Evolutionary conservation across 2,329 filamentous ascomycete genomes (phyloP), one percentile per base, ranked within the genome.

Genomic region (Trichoderma endophyticum): DNA sequence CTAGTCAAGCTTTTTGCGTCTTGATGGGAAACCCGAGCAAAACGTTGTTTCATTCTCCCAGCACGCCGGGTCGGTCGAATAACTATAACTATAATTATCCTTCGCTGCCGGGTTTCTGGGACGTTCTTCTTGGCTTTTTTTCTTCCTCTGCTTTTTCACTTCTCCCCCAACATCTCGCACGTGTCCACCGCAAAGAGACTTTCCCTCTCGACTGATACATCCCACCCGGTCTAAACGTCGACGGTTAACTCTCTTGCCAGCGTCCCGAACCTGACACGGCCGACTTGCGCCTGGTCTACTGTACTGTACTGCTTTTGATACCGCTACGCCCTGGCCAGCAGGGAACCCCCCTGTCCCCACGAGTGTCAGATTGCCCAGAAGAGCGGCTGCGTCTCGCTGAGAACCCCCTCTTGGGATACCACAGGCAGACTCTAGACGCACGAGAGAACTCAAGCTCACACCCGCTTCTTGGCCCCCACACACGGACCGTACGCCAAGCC

Each of bases 401-500:
- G 14, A 66, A 66, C n/a, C 57, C 57, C 59, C 34, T 68, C 65
- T 48, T 59, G 54, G 65, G 65, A 62, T 36, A 66, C 64, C 9
- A 21, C 4, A 60, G 57, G n/a, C 57, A 21, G 43, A 36, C 9
- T 28, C 12, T 15, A 39, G 63, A 66, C 64, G 48, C 48, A 57
- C 48, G 7, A 18, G 32, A 59, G 15, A 67, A 67, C 61, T 54
- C 48, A 15, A 66, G 56, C 21, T 18, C 65, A 59, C 64, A 67
- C 65, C 56, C 65, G 56, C 56, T 48, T 60, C 65, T 71, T 54
- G 21, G 70, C 65, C 71, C 71, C 71, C 66, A 70, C 65, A 64
- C 65, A 68, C 71, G 63, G 70, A 56, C 70, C 70, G 70, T 56
- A 66, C 51, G 70, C 70, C 70, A 59, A 71, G 56, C 70, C 63